Conservation (phyloP, 177 flowering plant species). For the Tripterygium wilfordii region DNA sequence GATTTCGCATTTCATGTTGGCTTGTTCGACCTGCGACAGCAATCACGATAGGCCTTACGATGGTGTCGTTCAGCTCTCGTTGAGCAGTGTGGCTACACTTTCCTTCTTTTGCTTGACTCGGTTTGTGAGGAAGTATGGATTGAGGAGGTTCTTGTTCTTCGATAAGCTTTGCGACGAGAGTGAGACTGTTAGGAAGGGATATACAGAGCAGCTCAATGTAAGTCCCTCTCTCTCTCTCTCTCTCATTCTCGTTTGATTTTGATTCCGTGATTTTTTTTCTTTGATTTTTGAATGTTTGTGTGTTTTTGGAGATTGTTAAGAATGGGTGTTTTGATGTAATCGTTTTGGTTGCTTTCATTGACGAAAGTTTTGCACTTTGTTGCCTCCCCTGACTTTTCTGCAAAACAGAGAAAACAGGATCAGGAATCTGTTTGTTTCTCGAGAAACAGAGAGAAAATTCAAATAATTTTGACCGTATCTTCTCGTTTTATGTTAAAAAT, state of each 20-base stretch:
- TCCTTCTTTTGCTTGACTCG: slow-evolving; percentile 67
- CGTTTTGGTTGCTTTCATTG: background rate
- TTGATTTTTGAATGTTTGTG: background rate
- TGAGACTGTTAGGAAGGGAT: slow-evolving; percentile 58
- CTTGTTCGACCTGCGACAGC: slow-evolving; percentile 59
- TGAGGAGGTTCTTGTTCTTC: slow-evolving; percentile 75
- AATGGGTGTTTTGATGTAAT: too few relatives aligned
- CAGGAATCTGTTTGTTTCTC: too few relatives aligned
- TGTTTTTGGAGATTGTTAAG: too few relatives aligned
- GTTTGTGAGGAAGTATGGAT: slow-evolving; percentile 57
- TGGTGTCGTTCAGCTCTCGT: slow-evolving; percentile 62
- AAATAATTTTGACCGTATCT: too few relatives aligned
- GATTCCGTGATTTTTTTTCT: background rate
- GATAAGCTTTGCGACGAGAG: slow-evolving; percentile 79
- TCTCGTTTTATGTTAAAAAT: too few relatives aligned
- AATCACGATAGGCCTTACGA: slow-evolving; percentile 60
- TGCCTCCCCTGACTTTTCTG: too few relatives aligned
- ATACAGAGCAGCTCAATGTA: slow-evolving; percentile 71
- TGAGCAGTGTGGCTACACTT: slow-evolving; percentile 51
- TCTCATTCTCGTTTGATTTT: background rate
- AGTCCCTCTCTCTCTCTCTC: slow-evolving; percentile 15
- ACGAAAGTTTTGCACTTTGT: background rate
- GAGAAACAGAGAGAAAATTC: too few relatives aligned
- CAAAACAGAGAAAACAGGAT: too few relatives aligned
- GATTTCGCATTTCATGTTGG: slow-evolving; percentile 58